A percentile compares a stretch with the other conserved stretches of the same genome.
These are phyloP conservation scores for Lactuca sativa DNA, from an alignment of 129 eudicot species.

Conservation along the genomic window DNA sequence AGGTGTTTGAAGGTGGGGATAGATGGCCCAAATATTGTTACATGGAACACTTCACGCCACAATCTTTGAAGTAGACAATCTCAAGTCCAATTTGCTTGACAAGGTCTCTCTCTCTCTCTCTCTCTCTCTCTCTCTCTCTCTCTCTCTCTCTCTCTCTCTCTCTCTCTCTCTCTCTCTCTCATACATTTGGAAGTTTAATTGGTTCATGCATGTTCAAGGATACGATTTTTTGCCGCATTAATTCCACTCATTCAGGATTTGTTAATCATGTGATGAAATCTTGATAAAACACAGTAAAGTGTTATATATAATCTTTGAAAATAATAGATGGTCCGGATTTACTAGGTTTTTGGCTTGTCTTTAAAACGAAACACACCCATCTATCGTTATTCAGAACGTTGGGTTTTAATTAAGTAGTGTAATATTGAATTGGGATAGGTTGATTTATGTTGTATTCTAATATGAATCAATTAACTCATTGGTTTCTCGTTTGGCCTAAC, in stretches of 20 bases:
- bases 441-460: neutral
- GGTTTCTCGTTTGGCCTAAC: neutral
- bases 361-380: neutral
- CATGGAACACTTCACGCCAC: slow-evolving; percentile 86
- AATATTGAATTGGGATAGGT: slow-evolving; percentile 6
- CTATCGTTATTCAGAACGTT: neutral
- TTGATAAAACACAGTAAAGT: neutral
- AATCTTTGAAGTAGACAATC: slow-evolving; percentile 68
- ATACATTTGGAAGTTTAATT: no score
- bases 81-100: slow-evolving; percentile 51
- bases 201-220: slow-evolving; percentile 2
- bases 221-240: neutral
- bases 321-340: neutral
- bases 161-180: slow-evolving; percentile 17
- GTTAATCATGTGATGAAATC: neutral
- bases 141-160: neutral
- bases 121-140: neutral
- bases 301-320: neutral
- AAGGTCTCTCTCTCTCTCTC: slow-evolving; percentile 45
- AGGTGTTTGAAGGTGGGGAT: slow-evolving; percentile 9
- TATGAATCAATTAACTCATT: neutral
- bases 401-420: slow-evolving; percentile 1
- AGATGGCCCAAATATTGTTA: slow-evolving; percentile 72
- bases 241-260: neutral
- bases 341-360: neutral